These are phyloP conservation scores for Cinnamomum chago DNA, from an alignment of 164 flowering plant species.

Conservation along the genomic window DNA sequence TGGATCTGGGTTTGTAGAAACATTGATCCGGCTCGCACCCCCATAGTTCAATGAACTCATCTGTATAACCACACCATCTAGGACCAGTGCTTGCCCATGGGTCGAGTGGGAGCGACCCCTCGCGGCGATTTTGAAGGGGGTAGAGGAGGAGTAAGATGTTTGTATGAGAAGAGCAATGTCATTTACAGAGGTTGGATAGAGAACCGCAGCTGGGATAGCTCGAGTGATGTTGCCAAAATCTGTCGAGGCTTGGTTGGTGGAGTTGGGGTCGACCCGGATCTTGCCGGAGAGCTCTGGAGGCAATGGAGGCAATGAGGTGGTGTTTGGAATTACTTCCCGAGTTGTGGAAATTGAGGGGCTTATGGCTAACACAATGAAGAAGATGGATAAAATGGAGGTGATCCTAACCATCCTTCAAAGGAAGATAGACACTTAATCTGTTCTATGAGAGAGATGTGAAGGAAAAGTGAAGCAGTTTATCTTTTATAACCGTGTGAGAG, in stretches of 20 bases:
- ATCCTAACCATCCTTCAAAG: constrained; percentile 23
- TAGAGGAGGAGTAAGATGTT: constrained; percentile 22
- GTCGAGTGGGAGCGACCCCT: constrained; percentile 72
- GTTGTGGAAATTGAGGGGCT: constrained; percentile 26
- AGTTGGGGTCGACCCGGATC: constrained; percentile 27
- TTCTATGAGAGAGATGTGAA: too few relatives aligned
- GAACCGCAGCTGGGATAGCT: constrained; percentile 43
- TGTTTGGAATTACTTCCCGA: constrained; percentile 26
- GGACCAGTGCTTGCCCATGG: constrained; percentile 73
- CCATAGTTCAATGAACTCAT: constrained; percentile 40
- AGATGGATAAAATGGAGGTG: constrained; percentile 7
- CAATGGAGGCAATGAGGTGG: constrained; percentile 17
- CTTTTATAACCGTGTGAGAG: too few relatives aligned
- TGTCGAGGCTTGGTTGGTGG: constrained; percentile 34
- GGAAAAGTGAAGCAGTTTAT: too few relatives aligned
- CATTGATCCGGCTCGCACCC: constrained; percentile 21
- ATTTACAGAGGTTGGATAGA: constrained; percentile 43
- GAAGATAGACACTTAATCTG: constrained; percentile 10
- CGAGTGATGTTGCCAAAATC: constrained; percentile 58
- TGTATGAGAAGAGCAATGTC: constrained; percentile 48
- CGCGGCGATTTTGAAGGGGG: constrained; percentile 53
- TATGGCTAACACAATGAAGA: constrained; percentile 14
- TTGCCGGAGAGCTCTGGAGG: constrained; percentile 22
- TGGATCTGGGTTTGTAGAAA: constrained; percentile 17
- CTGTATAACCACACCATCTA: constrained; percentile 66